Conservation (phyloP, 768 basidiomycete species). For the Punctularia strigosozonata region DNA sequence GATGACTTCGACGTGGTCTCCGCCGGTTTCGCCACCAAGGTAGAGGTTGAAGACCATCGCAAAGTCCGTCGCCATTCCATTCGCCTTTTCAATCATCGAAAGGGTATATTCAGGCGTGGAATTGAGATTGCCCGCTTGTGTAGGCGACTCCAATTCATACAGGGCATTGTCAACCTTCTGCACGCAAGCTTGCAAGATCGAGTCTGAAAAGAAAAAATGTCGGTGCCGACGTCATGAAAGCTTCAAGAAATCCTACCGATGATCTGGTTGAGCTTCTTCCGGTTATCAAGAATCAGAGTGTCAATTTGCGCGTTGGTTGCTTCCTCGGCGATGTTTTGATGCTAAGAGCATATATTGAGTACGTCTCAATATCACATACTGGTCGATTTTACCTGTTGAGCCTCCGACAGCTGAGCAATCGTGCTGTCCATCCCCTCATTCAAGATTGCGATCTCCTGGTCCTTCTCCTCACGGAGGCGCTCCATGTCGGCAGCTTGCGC, state of each 20-base stretch:
- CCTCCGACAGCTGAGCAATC: constrained; percentile 75
- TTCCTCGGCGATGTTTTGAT: constrained; percentile 73
- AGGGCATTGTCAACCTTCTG: constrained; percentile 96
- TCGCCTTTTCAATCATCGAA: constrained; percentile 95
- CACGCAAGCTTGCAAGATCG: constrained; percentile 91
- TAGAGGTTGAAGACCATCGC: constrained; percentile 90
- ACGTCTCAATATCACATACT: neutral
- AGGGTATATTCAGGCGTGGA: constrained; percentile 98
- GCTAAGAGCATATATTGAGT: constrained; percentile 30
- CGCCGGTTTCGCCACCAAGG: constrained; percentile 76
- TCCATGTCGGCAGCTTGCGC: constrained; percentile 66
- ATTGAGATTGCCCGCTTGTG: constrained; percentile 87
- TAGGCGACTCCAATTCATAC: constrained; percentile 95
- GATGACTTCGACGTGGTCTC: constrained; percentile 96
- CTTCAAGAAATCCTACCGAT: constrained; percentile 49
- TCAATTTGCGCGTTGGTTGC: constrained; percentile 97
- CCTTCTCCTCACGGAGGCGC: constrained; percentile 85
- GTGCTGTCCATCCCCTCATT: constrained; percentile 94
- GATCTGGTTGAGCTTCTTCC: constrained; percentile 96
- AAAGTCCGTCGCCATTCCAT: constrained; percentile 92
- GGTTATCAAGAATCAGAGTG: constrained; percentile 88
- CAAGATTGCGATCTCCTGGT: constrained; percentile 90
- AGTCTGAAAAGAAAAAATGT: constrained; percentile 42
- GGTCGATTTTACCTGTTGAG: constrained; percentile 53
- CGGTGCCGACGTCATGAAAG: neutral